phyloP scores from a whole-genome alignment of 805 yeast genomes.

The Myxozyma neglecta region DNA sequence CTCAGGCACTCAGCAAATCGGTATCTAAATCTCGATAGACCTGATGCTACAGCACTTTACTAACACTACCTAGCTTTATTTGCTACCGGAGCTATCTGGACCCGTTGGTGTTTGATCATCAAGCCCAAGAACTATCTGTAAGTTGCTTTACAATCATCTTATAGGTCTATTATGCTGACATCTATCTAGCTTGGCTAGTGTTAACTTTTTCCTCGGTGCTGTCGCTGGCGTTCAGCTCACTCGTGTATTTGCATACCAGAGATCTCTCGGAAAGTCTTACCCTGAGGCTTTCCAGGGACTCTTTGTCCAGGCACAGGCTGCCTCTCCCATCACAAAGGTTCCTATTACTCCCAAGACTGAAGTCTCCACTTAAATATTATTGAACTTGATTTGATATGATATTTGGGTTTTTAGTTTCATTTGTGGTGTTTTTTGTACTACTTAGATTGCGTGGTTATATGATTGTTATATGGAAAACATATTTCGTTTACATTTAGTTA shows the following conservation, averaged over 20 bases:
- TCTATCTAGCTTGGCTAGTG: slow-evolving; percentile 67
- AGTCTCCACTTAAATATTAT: background rate
- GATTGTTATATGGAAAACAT: too few species aligned
- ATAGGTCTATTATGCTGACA: background rate
- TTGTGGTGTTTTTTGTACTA: background rate
- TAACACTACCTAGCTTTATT: slow-evolving; percentile 55
- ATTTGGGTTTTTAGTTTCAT: background rate
- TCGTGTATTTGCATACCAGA: slow-evolving; percentile 51
- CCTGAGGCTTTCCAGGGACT: slow-evolving; percentile 29
- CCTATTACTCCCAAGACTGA: slow-evolving; percentile 7
- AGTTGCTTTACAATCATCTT: background rate
- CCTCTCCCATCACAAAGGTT: slow-evolving; percentile 4
- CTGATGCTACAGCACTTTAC: background rate
- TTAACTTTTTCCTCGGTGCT: slow-evolving; percentile 86
- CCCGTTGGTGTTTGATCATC: slow-evolving; percentile 95
- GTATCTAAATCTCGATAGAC: slow-evolving; percentile 13
- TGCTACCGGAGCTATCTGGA: slow-evolving; percentile 95
- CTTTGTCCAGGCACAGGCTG: slow-evolving; percentile 11
- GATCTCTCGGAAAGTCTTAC: slow-evolving; percentile 24
- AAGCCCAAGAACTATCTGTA: slow-evolving; percentile 75
- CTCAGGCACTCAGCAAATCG: slow-evolving; percentile 80
- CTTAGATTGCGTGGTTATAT: too few species aligned
- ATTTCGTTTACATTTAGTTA: too few species aligned
- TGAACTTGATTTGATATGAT: background rate
- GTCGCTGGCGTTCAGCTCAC: slow-evolving; percentile 84